phyloP scores from a whole-genome alignment of 164 flowering plant species.

The Chloranthus sessilifolius region DNA sequence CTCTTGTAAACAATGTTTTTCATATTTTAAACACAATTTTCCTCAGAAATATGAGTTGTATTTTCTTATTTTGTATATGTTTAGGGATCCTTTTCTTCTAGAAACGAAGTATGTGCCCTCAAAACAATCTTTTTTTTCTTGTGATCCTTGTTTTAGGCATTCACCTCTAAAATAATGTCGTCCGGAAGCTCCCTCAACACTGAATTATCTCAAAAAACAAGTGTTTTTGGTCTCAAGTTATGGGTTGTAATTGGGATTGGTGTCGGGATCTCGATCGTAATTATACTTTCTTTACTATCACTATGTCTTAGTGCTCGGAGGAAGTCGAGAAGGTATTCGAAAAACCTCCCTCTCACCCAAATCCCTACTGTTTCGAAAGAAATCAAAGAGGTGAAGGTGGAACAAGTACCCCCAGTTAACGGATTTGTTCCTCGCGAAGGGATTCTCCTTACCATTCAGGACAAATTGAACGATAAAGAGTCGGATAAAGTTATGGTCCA shows the following conservation, averaged over 20 bases:
- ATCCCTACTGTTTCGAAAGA: slow-evolving; percentile 55
- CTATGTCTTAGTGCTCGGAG: slow-evolving; percentile 53
- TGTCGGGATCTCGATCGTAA: slow-evolving; percentile 45
- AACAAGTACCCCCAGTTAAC: slow-evolving; percentile 42
- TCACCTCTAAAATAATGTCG: slow-evolving; percentile 29
- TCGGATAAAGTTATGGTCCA: slow-evolving; percentile 49
- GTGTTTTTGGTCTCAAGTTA: slow-evolving; percentile 49
- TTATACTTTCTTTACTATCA: slow-evolving; percentile 42
- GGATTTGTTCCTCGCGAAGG: slow-evolving; percentile 29
- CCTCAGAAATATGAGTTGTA: not conserved
- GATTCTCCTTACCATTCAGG: slow-evolving; percentile 31
- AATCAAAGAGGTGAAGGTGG: slow-evolving; percentile 69
- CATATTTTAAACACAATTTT: not conserved
- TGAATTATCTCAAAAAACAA: slow-evolving; percentile 46
- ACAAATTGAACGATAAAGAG: slow-evolving; percentile 49
- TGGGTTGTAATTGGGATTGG: slow-evolving; percentile 61
- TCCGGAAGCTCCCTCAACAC: slow-evolving; percentile 34
- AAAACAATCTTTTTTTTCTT: not conserved
- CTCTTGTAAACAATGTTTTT: not conserved
- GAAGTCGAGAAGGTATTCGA: slow-evolving; percentile 42
- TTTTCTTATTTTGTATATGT: not conserved
- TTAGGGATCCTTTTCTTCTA: not conserved
- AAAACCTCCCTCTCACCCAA: slow-evolving; percentile 38
- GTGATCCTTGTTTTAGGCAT: slow-evolving; percentile 13
- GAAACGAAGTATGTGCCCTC: not conserved